phyloP scores from a whole-genome alignment of 805 yeast genomes.

The Barnettozyma pratensis region DNA sequence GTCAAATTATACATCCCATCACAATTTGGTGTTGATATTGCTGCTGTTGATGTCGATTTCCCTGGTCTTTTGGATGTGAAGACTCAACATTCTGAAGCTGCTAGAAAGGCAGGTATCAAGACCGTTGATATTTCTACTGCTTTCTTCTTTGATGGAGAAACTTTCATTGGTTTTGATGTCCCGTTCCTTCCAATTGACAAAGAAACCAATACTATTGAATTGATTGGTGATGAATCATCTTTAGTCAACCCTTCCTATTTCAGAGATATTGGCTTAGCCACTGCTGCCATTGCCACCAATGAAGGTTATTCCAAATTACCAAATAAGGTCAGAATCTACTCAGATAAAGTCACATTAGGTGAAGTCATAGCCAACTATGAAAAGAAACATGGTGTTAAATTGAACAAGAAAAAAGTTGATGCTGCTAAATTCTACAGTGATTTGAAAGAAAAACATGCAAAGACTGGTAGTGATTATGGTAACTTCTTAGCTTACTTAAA shows the following conservation, averaged over 20 bases:
- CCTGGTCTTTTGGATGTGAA: slow-evolving; percentile 35
- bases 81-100: slow-evolving; percentile 30
- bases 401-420: slow-evolving; percentile 9
- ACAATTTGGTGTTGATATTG: slow-evolving; percentile 50
- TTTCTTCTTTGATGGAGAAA: slow-evolving; percentile 32
- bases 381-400: slow-evolving; percentile 23
- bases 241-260: slow-evolving; percentile 32
- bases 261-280: slow-evolving; percentile 39
- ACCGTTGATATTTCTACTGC: slow-evolving; percentile 40
- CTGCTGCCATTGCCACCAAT: slow-evolving; percentile 36
- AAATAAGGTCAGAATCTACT: slow-evolving; percentile 36
- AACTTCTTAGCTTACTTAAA: slow-evolving; percentile 36
- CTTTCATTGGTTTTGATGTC: slow-evolving; percentile 20
- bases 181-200: slow-evolving; percentile 33
- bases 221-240: slow-evolving; percentile 36
- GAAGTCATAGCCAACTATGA: slow-evolving; percentile 39
- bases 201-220: slow-evolving; percentile 14
- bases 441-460: slow-evolving; percentile 1
- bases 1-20: slow-evolving; percentile 54
- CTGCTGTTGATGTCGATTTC: slow-evolving; percentile 22
- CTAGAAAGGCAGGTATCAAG: slow-evolving; percentile 42
- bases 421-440: slow-evolving; percentile 20
- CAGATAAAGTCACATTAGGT: slow-evolving; percentile 35
- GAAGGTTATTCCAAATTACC: slow-evolving; percentile 35
- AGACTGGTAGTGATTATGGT: slow-evolving; percentile 25